Conservation (phyloP, 352 stramenopile genomes). For the Globisporangium nunn region DNA sequence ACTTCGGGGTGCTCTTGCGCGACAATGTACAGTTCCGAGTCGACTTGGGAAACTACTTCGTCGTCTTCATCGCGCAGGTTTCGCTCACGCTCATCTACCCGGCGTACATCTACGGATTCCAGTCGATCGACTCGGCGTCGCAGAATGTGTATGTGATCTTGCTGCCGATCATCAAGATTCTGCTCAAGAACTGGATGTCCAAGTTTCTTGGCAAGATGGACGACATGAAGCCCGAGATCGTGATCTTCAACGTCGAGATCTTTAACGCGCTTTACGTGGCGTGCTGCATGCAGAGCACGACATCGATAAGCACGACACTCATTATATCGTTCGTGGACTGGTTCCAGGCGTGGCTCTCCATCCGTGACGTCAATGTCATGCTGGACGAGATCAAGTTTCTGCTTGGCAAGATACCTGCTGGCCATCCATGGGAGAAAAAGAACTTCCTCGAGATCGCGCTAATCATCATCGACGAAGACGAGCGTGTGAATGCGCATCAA, state of each 20-base stretch:
- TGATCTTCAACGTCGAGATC: constrained; percentile 23
- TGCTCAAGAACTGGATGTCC: constrained; percentile 30
- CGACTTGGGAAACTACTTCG: constrained; percentile 18
- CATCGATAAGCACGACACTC: constrained; percentile 8
- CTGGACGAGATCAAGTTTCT: background rate
- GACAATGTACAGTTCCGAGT: constrained; percentile 8
- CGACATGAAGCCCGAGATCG: constrained; percentile 17
- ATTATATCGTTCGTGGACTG: constrained; percentile 8
- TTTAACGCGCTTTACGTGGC: constrained; percentile 22
- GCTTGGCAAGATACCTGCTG: background rate
- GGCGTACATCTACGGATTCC: constrained; percentile 32
- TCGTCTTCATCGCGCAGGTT: constrained; percentile 28
- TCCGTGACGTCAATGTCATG: background rate
- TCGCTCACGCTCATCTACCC: constrained; percentile 34
- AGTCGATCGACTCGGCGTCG: constrained; percentile 11
- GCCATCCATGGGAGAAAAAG: constrained; percentile 1
- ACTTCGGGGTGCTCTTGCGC: constrained; percentile 20
- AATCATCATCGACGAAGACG: constrained; percentile 7
- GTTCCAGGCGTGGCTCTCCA: constrained; percentile 1
- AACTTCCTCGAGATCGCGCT: constrained; percentile 4
- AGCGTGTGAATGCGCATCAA: background rate
- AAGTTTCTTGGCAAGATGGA: constrained; percentile 13
- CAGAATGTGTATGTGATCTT: constrained; percentile 30
- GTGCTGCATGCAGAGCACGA: constrained; percentile 18
- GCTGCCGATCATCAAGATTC: constrained; percentile 33